Conservation (phyloP, 2,329 filamentous ascomycete genomes). For the Colletotrichum sp. region DNA sequence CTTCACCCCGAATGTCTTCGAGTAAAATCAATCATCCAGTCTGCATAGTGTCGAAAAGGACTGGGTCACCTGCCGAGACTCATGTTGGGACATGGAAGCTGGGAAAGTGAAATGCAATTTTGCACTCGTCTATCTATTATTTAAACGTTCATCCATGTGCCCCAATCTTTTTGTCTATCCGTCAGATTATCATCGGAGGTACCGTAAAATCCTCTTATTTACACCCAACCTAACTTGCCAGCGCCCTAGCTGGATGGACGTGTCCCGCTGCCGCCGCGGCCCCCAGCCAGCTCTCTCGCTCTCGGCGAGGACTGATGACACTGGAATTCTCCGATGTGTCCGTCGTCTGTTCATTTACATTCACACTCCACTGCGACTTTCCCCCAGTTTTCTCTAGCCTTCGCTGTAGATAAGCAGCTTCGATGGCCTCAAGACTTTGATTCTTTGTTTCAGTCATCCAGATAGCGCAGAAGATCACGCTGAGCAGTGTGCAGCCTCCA, state of each 20-base stretch:
- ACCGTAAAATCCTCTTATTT: not conserved
- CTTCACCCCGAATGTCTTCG: not conserved
- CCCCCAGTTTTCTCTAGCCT: not conserved
- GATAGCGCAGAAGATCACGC: conserved; percentile 36
- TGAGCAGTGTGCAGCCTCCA: conserved; percentile 40
- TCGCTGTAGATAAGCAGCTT: not conserved
- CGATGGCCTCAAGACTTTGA: conserved; percentile 43
- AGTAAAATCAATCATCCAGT: accelerated
- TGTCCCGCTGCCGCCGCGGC: not conserved
- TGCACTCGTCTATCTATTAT: not conserved
- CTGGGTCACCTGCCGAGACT: not conserved
- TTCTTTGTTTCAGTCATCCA: conserved; percentile 50
- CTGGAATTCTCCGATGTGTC: not conserved
- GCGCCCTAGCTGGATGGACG: not conserved
- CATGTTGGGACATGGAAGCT: not conserved
- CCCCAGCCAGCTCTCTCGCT: not conserved
- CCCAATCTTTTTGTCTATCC: not conserved
- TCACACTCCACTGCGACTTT: not conserved
- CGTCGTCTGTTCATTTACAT: not conserved
- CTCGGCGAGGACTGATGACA: not conserved
- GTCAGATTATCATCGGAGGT: not conserved
- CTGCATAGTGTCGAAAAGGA: not conserved
- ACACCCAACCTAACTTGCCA: not conserved
- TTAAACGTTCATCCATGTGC: accelerated
- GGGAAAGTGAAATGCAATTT: not conserved